phyloP scores from a whole-genome alignment of 805 yeast species.

The Ogataea haglerorum region DNA sequence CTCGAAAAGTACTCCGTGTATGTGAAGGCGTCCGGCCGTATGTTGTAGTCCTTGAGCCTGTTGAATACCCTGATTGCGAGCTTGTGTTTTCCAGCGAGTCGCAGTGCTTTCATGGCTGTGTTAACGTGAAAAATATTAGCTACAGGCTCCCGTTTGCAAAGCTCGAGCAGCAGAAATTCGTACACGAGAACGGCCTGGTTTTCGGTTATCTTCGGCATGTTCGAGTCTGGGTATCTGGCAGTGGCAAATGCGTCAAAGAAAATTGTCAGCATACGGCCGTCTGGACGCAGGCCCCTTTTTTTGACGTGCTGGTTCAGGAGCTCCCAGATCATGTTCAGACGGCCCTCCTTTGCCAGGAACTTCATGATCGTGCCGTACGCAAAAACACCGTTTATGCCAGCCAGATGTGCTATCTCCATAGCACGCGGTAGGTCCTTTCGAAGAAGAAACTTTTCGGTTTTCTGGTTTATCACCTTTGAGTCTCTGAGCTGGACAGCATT shows the following conservation, averaged over 20 bases:
- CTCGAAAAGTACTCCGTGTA: constrained; percentile 30
- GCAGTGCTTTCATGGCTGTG: constrained; percentile 42
- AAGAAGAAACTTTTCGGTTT: constrained; percentile 49
- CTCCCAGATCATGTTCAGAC: constrained; percentile 47
- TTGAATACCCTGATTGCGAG: constrained; percentile 39
- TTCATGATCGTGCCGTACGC: constrained; percentile 62
- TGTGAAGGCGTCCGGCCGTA: constrained; percentile 35
- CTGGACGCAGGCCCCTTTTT: constrained; percentile 56
- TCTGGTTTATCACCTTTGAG: constrained; percentile 51
- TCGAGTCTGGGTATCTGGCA: constrained; percentile 13
- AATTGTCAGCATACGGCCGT: constrained; percentile 46
- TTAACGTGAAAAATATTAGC: constrained; percentile 43
- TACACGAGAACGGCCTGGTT: constrained; percentile 34
- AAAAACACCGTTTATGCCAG: constrained; percentile 45
- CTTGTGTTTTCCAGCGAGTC: constrained; percentile 38
- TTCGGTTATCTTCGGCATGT: constrained; percentile 25
- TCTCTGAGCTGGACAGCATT: constrained; percentile 56
- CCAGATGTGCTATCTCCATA: constrained; percentile 22
- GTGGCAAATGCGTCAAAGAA: constrained; percentile 44
- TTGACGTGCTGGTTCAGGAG: constrained; percentile 48
- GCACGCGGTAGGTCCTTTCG: constrained; percentile 54
- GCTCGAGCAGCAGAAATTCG: constrained; percentile 32
- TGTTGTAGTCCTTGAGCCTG: constrained; percentile 18
- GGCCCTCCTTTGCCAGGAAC: constrained; percentile 42
- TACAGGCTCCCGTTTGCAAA: constrained; percentile 24